Base-by-base conservation (phyloP, 257 asterid genomes). In the Forsythia suspensa region DNA sequence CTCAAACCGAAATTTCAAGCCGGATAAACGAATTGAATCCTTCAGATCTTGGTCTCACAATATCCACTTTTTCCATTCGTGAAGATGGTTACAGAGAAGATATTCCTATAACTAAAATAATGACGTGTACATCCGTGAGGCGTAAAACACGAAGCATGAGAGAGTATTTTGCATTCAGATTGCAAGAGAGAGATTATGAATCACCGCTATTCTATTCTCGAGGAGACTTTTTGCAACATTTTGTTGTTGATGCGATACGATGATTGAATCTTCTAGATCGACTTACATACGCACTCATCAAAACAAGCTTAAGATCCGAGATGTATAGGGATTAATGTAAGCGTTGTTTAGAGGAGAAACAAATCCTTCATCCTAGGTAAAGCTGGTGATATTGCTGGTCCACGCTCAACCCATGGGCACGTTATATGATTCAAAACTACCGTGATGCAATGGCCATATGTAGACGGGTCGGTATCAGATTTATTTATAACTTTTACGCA, bases 341-440 rank as follows among this genome's bases (percentile, higher is more conserved):
- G 70, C 70, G 6, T 13, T 21, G 1, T 2, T 65, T 12, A 29
- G 6, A 9, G 40, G 70, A 8, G 40, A 65, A 21, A 65, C 15
- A 65, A 10, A 65, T 65, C 39, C 70, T 21, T 21, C 57, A 3
- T 8, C 70, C 1, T 15, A 24, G 24, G 9, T 2, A n/a, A n/a
- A 40, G 40, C 24, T 0, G 8, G 7, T 65, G 12, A 5, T 65
- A 2, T 29, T 65, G 39, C 40, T 21, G 9, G 40, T n/a, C n/a
- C n/a, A n/a, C 2, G 40, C n/a, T n/a, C n/a, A n/a, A n/a, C n/a
- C n/a, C n/a, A n/a, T n/a, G 11, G 13, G 70, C 70, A 21, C 36
- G 70, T 8, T 76, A 66, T 38, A 76, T 76, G 79, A 6, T 66
- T 12, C 73, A 76, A 57, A 76, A 76, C 37, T 76, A 76, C 6